Base-by-base conservation (phyloP, 352 stramenopile species). In the Phytophthora ramorum region DNA sequence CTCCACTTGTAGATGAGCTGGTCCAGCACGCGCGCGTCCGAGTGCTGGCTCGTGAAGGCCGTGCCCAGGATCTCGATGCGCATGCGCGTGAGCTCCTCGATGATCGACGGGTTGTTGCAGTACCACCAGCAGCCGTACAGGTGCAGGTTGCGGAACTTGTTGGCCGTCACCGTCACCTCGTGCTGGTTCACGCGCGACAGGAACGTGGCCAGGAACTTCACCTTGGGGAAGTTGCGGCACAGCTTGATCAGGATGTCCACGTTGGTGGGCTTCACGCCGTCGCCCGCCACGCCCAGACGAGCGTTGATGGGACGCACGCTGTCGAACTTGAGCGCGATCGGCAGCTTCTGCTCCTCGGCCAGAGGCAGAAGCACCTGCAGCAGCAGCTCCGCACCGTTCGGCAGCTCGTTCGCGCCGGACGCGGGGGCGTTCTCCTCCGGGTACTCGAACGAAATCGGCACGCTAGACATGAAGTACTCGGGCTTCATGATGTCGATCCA, bases 141-240 rank as follows among this genome's bases (percentile, higher is more conserved):
- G 61, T 98, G 93, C 46, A 98, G 62, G 71, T 98, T 98, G 26
- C 78, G 73, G 72, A 98, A 98, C 78, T 98, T 98, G 69, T 93
- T 95, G 56, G 92, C 93, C 22, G 97, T 78, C 43, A 98, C 93
- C 57, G 83, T 95, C 43, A 96, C 91, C 75, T 98, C 91, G 75
- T 98, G 96, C 76, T 98, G 93, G 75, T 98, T 98, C 54, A 95
- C 86, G 38, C 87, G 79, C 22, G 87, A 97, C 20, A 98, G 63
- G 71, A 98, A 98, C n/a, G 96, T 98, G n/a, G 89, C 92, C 32
- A 98, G 69, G 63, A 98, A 98, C 63, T 97, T 96, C 10, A 98
- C 90, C 37, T 90, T 89, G 4, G 93, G 93, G 72, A 97, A 97
- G 41, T 78, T 72, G 19, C 75, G 78, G 66, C 89, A 97, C n/a